phyloP scores from a whole-genome alignment of 805 yeast genomes.

The Hanseniaspora lindneri region DNA sequence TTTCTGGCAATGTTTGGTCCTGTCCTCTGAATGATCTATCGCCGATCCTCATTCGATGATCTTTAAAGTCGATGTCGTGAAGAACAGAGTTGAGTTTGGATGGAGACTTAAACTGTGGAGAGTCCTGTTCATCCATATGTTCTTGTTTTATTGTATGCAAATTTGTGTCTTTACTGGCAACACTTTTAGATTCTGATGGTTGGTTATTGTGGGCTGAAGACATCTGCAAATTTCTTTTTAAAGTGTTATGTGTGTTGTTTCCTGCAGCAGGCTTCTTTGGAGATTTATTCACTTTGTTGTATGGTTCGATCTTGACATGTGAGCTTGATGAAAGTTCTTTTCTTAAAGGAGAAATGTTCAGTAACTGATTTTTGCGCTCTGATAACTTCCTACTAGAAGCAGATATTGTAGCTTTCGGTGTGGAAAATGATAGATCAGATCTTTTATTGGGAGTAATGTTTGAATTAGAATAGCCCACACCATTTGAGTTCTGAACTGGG shows the following conservation, averaged over 20 bases:
- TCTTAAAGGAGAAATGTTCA: background rate
- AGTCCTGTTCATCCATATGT: conserved; percentile 17
- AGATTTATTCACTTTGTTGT: background rate
- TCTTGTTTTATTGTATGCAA: no score
- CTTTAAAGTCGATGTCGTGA: conserved; percentile 26
- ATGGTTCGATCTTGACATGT: background rate
- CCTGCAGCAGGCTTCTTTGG: background rate
- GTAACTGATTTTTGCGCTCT: background rate
- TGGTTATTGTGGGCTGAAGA: background rate
- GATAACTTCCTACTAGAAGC: background rate
- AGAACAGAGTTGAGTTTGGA: conserved; percentile 17
- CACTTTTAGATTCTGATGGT: background rate
- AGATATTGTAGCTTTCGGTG: background rate
- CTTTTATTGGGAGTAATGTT: background rate
- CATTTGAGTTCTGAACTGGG: background rate
- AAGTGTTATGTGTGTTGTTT: background rate
- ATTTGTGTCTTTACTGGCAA: no score
- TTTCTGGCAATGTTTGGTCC: conserved; percentile 34
- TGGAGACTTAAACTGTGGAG: conserved; percentile 6
- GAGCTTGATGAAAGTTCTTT: background rate
- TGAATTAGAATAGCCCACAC: background rate
- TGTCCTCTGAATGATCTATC: conserved; percentile 11
- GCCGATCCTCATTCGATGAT: conserved; percentile 25
- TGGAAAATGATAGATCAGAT: conserved; percentile 4
- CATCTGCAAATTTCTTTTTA: background rate